These are phyloP conservation scores for Dioszegia crocea DNA, from an alignment of 768 basidiomycete species.

Conservation along the genomic window DNA sequence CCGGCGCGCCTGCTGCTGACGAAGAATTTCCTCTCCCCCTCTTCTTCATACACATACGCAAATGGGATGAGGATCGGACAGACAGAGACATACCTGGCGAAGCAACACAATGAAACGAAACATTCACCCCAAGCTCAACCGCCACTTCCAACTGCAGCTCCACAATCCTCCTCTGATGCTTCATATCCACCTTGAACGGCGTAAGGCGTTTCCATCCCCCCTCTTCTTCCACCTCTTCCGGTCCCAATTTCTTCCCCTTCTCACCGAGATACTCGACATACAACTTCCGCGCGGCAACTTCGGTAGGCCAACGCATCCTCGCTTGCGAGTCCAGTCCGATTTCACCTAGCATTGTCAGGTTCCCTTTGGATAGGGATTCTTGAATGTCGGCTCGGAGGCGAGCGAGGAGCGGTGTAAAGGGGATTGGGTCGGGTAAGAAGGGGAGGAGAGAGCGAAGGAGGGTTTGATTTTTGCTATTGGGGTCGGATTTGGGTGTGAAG, in stretches of 20 bases:
- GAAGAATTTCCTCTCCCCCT: too few species aligned
- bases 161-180: constrained; percentile 75
- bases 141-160: constrained; percentile 83
- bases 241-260: background rate
- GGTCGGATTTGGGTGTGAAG: constrained; percentile 48
- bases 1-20: too few species aligned
- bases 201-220: constrained; percentile 70
- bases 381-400: constrained; percentile 62
- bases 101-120: constrained; percentile 65
- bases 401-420: constrained; percentile 59
- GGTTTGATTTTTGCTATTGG: constrained; percentile 44
- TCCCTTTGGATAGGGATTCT: constrained; percentile 54
- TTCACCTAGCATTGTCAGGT: constrained; percentile 78
- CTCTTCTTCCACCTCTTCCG: constrained; percentile 60
- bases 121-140: constrained; percentile 67
- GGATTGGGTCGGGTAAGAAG: constrained; percentile 67
- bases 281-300: constrained; percentile 18
- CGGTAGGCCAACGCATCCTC: constrained; percentile 33
- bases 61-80: too few species aligned
- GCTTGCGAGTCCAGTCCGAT: constrained; percentile 76
- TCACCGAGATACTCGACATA: constrained; percentile 13
- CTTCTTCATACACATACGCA: too few species aligned
- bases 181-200: constrained; percentile 70
- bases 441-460: constrained; percentile 61
- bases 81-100: constrained; percentile 27